These are phyloP conservation scores for Astrephomene gubernaculifera DNA, from an alignment of 139 green algal species.

Conservation along the genomic window DNA sequence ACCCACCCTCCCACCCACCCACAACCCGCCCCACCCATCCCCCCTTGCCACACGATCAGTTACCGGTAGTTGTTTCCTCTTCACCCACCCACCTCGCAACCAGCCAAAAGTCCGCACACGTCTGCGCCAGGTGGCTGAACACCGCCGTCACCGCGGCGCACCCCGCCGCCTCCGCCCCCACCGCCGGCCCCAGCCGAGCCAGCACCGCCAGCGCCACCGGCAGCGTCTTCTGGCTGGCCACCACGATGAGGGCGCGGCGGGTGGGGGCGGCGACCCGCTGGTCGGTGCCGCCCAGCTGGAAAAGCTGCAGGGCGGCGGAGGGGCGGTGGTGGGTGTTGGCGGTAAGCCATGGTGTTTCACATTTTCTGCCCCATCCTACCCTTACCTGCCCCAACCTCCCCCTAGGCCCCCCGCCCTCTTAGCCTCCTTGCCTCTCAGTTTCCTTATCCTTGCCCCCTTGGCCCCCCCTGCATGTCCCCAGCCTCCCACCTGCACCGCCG, in stretches of 20 bases:
- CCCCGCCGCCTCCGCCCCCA: constrained; percentile 19
- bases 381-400: too few relatives aligned
- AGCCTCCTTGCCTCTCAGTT: too few relatives aligned
- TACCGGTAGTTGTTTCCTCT: too few relatives aligned
- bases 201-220: constrained; percentile 69
- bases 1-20: background rate
- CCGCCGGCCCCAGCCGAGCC: background rate
- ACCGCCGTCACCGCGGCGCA: constrained; percentile 42
- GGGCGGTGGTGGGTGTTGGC: background rate
- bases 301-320: constrained; percentile 25
- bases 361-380: too few relatives aligned
- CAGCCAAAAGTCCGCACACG: constrained; percentile 44
- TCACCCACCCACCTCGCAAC: constrained; percentile 8
- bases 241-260: constrained; percentile 60
- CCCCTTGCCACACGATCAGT: too few relatives aligned
- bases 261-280: constrained; percentile 25
- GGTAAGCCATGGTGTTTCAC: too few relatives aligned
- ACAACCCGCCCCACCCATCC: background rate
- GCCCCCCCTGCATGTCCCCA: too few relatives aligned
- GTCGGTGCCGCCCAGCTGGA: constrained; percentile 48
- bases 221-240: constrained; percentile 71
- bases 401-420: too few relatives aligned
- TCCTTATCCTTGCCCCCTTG: too few relatives aligned
- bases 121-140: constrained; percentile 53
- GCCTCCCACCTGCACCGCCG: background rate